These are phyloP conservation scores for Karstenula rhodostoma DNA, from an alignment of 2,329 filamentous ascomycete species.

Conservation along the genomic window DNA sequence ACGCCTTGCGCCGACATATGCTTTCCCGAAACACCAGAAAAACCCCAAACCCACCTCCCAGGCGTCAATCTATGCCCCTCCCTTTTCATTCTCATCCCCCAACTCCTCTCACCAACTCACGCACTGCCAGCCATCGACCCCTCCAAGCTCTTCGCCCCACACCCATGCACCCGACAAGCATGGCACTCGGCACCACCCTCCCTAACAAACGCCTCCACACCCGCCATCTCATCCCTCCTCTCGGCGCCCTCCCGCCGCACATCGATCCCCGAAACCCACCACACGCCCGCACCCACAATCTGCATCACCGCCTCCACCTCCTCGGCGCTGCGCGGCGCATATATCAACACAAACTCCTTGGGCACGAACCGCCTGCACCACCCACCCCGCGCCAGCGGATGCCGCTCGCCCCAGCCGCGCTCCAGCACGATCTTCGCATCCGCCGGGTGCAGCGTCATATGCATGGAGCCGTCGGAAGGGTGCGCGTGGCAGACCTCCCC, in stretches of 20 bases:
- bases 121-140: constrained; percentile 35
- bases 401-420: constrained; percentile 79
- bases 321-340: constrained; percentile 74
- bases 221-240: constrained; percentile 29
- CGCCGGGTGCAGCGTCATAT: constrained; percentile 80
- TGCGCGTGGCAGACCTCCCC: constrained; percentile 88
- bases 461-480: constrained; percentile 77
- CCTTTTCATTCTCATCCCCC: background rate
- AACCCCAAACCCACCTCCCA: background rate
- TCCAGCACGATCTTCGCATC: constrained; percentile 77
- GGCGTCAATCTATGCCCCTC: background rate
- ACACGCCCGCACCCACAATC: constrained; percentile 78
- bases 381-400: constrained; percentile 71
- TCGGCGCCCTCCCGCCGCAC: constrained; percentile 29
- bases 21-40: constrained; percentile 6
- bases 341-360: constrained; percentile 79
- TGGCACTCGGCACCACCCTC: constrained; percentile 33
- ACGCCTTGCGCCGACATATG: constrained; percentile 7
- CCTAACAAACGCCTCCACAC: constrained; percentile 32
- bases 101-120: constrained; percentile 18
- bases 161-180: constrained; percentile 37
- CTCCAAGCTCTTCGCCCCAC: constrained; percentile 32
- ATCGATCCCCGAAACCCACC: constrained; percentile 64
- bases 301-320: constrained; percentile 73
- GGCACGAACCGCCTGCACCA: constrained; percentile 75